Evolutionary conservation across 2,329 filamentous ascomycete genomes (phyloP).

Genomic region (Penicillium sp.): DNA sequence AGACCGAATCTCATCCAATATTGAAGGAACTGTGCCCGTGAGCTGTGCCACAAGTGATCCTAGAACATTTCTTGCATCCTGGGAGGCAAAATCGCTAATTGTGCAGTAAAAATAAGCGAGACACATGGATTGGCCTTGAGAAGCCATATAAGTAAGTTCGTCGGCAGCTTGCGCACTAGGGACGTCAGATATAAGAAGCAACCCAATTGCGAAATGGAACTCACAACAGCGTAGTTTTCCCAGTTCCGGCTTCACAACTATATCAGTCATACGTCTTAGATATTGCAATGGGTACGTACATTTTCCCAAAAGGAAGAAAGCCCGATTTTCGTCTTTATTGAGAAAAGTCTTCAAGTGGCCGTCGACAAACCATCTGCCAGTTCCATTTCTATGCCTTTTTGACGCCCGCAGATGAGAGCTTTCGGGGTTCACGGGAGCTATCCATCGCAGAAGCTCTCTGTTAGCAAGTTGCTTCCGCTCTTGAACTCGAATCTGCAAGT

Average conservation of each 20-base stretch:
- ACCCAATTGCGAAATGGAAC: not conserved
- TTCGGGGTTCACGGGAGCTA: slow-evolving; percentile 15
- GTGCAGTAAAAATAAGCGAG: slow-evolving; percentile 18
- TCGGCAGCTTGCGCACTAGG: slow-evolving; percentile 14
- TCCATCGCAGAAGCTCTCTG: slow-evolving; percentile 11
- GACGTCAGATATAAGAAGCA: not conserved
- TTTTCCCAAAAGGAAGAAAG: slow-evolving; percentile 16
- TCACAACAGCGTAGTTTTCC: slow-evolving; percentile 18
- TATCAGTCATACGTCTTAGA: not conserved
- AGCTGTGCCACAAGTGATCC: slow-evolving; percentile 17
- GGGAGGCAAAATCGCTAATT: slow-evolving; percentile 13
- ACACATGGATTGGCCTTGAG: slow-evolving; percentile 1
- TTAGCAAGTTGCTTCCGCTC: slow-evolving; percentile 11
- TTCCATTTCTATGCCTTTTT: slow-evolving; percentile 4
- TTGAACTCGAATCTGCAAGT: slow-evolving; percentile 10
- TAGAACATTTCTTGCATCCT: slow-evolving; percentile 9
- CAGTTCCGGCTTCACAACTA: slow-evolving; percentile 11
- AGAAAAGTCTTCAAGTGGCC: slow-evolving; percentile 12
- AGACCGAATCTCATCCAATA: slow-evolving; percentile 9
- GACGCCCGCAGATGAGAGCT: slow-evolving; percentile 14
- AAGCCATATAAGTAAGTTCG: slow-evolving; percentile 8
- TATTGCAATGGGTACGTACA: slow-evolving; percentile 6
- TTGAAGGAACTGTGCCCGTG: slow-evolving; percentile 4
- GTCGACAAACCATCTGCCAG: slow-evolving; percentile 16
- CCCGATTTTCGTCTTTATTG: not conserved